Evolutionary conservation across 2,329 filamentous ascomycete species (phyloP), one percentile per base, ranked within the genome.

Genomic region (Lasiodiplodia citricola): DNA sequence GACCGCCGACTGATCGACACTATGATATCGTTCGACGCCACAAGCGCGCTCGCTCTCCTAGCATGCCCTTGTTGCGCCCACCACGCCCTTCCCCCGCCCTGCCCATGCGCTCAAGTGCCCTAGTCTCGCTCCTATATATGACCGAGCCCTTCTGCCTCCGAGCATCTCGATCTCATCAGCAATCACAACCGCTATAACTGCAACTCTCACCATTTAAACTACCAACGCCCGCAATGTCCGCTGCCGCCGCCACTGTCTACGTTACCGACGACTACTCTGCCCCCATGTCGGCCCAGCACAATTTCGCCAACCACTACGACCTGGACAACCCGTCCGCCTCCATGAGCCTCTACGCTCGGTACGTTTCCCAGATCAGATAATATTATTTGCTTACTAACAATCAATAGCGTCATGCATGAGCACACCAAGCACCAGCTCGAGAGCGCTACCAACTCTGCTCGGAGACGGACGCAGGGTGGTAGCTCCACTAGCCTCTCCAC

Each of bases 371-470:
- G n/a, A 35, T 35, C 31, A 35, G 31, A 35, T 10, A n/a, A 28
- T 2, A 41, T 14, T 11, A 0, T 38, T 13, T n/a, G n/a, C 23
- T 31, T 51, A 51, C 23, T 65, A 47, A 66, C 60, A 6, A 14
- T 21, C 21, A 4, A 3, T 58, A 84, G 83, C 62, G 77, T 84
- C 64, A 84, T 85, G 82, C 83, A 84, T 70, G 79, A 84, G 71
- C 83, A 85, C 76, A 85, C 83, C 71, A 83, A 82, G 75, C 79
- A 79, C 63, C 83, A 85, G 72, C 81, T 84, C 56, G 80, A 78
- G 63, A 80, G 78, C 56, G 83, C 83, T 0, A 81, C 82, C 57
- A 78, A 78, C 69, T 84, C 82, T 10, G 82, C 81, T 3, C 79
- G 81, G 38, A 76, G 83, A 74, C 78, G 82, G 16, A 79, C 76